Evolutionary conservation across 1,139 yeast species (phyloP).

Genomic region (Suhomyces kunorum): DNA sequence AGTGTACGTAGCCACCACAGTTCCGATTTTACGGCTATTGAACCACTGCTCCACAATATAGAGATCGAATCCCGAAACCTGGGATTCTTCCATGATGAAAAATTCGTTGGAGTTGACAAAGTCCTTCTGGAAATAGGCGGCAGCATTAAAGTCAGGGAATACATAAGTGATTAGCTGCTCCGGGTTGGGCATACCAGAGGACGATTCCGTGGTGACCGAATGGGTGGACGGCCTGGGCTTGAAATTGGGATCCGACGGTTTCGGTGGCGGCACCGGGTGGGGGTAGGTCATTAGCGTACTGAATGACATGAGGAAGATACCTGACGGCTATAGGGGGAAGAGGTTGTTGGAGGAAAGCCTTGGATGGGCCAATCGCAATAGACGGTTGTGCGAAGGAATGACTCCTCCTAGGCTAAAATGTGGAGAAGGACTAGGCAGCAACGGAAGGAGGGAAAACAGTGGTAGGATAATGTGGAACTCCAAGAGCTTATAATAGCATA

Average conservation of each 20-base stretch:
- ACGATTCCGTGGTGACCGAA: neutral
- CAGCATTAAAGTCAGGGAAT: constrained; percentile 55
- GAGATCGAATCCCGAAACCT: constrained; percentile 73
- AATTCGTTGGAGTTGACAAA: constrained; percentile 40
- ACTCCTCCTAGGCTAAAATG: neutral
- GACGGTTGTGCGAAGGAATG: neutral
- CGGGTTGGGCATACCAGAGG: constrained; percentile 4
- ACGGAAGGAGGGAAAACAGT: neutral
- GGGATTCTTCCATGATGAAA: constrained; percentile 43
- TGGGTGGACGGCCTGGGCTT: neutral
- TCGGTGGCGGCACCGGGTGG: neutral
- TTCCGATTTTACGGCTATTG: constrained; percentile 63
- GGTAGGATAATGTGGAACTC: neutral
- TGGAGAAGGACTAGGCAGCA: neutral
- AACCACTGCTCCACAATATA: constrained; percentile 96
- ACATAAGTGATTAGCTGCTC: constrained; percentile 44
- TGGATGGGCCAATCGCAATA: neutral
- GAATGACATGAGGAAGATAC: neutral
- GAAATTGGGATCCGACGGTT: neutral
- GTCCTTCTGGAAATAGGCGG: constrained; percentile 47
- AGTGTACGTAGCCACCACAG: constrained; percentile 77
- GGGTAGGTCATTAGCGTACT: neutral
- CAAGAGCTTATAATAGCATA: neutral
- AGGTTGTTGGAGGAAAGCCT: neutral
- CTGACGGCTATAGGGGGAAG: neutral